Base-by-base conservation (phyloP, 768 basidiomycete species). In the Mycena alexandri region DNA sequence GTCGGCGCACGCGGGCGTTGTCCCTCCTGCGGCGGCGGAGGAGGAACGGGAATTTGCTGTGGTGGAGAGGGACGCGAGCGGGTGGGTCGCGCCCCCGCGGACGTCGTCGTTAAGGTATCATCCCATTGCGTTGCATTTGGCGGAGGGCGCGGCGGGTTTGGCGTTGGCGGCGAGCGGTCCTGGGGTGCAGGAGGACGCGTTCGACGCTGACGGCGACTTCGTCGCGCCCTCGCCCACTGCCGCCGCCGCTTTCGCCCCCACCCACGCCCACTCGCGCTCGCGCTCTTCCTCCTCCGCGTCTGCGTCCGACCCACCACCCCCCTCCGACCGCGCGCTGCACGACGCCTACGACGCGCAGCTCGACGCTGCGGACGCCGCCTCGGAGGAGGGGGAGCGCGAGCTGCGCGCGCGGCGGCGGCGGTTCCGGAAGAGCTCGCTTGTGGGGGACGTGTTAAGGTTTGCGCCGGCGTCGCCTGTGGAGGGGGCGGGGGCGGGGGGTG, bases 261-360 rank as follows among this genome's bases (percentile, higher is more conserved):
- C 80, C 78, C 38, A 74, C 74, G 25, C n/a, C n/a, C 79, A 75
- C 62, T 80, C 81, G 46, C 75, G 69, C 48, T 75, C 76, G 44
- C 63, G 74, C 29, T 29, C 29, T 29, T 29, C 81, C 6, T 77
- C 83, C 67, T 84, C 86, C 69, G 81, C 81, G 36, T 81, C 85
- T 13, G 73, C 81, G 7, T 86, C 86, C 9, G 16, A 7, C 38
- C 17, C 57, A 25, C 19, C 44, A 7, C 47, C 43, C 1, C 76
- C 22, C 14, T 10, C n/a, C 17, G 53, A 50, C 53, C 11, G 2
- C 11, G 38, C 3, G 11, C 38, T 38, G 38, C 38, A 38, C 38
- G 38, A 3, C 11, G 38, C 38, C 38, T 38, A 38, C 38, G 38
- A 38, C 2, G 38, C 38, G 38, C 38, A 38, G 38, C 38, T 38